These are phyloP conservation scores for Amoebophrya sp. DNA, from an alignment of 169 alveolate species.

Conservation along the genomic window DNA sequence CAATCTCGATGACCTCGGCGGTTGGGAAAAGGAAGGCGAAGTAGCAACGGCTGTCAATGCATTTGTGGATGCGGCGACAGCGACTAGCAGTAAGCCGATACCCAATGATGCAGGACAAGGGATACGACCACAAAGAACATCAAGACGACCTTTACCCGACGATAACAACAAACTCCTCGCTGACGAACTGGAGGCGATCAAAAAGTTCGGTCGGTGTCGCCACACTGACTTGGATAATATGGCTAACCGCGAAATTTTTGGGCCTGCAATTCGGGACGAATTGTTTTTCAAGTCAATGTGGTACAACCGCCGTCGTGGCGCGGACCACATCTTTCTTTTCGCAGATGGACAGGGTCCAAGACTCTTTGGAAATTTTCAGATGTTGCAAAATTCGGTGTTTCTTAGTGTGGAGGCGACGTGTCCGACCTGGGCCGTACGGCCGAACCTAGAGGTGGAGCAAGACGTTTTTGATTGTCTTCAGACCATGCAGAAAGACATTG, in stretches of 20 bases:
- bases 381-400: not conserved
- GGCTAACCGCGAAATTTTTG: not conserved
- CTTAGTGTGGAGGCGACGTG: not conserved
- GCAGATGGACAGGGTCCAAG: not conserved
- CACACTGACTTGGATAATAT: not conserved
- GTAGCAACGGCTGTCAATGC: too few species aligned
- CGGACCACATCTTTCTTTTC: not conserved
- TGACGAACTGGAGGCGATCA: too few species aligned
- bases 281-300: not conserved
- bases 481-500: conserved; percentile 14
- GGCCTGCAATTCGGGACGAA: not conserved
- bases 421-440: not conserved
- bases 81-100: too few species aligned
- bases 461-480: not conserved
- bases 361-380: not conserved
- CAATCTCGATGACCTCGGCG: too few species aligned
- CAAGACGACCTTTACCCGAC: too few species aligned
- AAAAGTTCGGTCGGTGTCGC: too few species aligned
- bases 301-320: not conserved
- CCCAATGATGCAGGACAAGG: too few species aligned
- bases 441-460: not conserved
- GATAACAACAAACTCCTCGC: too few species aligned
- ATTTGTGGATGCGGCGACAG: too few species aligned
- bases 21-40: too few species aligned
- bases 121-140: too few species aligned